Evolutionary conservation across 2,329 filamentous ascomycete species (phyloP).

Genomic region (Aspergillus sp.): DNA sequence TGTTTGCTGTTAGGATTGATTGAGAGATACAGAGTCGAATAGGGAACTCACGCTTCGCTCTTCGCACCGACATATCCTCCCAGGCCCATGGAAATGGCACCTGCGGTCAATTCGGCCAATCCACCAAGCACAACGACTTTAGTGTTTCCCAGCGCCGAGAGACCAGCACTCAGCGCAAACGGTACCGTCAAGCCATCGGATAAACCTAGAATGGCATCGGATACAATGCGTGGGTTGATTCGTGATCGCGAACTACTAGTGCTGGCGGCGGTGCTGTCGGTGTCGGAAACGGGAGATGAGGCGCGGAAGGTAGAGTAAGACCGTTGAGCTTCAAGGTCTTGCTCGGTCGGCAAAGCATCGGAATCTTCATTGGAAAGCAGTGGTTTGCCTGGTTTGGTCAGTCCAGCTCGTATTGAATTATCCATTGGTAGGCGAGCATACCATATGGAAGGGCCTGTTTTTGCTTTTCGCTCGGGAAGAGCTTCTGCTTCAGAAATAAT

Average conservation of each 20-base stretch:
- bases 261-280: conserved; percentile 23
- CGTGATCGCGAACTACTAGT: conserved; percentile 29
- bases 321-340: conserved; percentile 38
- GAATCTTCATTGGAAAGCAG: conserved; percentile 31
- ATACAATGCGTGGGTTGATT: conserved; percentile 49
- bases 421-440: conserved; percentile 13
- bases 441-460: conserved; percentile 15
- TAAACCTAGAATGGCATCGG: conserved; percentile 71
- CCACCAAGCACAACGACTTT: conserved; percentile 70
- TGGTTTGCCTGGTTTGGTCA: conserved; percentile 30
- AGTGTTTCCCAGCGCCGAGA: conserved; percentile 62
- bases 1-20: conserved; percentile 13
- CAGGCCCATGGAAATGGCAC: conserved; percentile 75
- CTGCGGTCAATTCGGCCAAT: conserved; percentile 73
- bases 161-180: conserved; percentile 74
- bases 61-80: conserved; percentile 69
- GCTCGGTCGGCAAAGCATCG: conserved; percentile 24
- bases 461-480: conserved; percentile 32
- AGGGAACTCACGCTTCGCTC: conserved; percentile 49
- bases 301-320: conserved; percentile 39
- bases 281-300: conserved; percentile 25
- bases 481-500: conserved; percentile 40
- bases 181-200: conserved; percentile 78
- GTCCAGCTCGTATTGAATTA: conserved; percentile 11
- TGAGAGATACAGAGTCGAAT: not conserved